phyloP scores from a whole-genome alignment of 1,284 basidiomycete genomes.

The Naganishia sp. region DNA sequence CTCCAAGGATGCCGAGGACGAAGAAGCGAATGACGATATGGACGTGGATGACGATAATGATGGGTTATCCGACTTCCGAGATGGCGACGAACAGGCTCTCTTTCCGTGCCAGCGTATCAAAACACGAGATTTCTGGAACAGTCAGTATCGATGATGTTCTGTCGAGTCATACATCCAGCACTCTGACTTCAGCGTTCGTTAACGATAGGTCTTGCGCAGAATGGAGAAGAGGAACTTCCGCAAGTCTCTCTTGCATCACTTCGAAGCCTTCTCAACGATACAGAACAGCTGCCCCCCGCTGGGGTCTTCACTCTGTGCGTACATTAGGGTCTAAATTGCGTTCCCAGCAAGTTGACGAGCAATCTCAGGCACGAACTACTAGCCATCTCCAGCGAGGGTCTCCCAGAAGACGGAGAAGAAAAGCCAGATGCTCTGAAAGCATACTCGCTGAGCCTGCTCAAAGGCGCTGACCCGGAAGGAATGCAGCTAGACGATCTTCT shows the following conservation, averaged over 20 bases:
- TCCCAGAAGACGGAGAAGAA: background rate
- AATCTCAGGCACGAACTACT: constrained; percentile 11
- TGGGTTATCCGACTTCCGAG: background rate
- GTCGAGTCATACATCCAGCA: background rate
- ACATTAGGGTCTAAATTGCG: background rate
- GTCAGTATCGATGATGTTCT: background rate
- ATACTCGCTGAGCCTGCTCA: constrained; percentile 2
- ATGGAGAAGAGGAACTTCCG: background rate
- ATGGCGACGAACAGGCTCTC: background rate
- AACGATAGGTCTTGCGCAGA: background rate
- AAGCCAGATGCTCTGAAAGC: constrained; percentile 4
- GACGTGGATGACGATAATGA: background rate
- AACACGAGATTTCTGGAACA: constrained; percentile 11
- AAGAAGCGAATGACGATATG: background rate
- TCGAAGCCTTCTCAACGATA: constrained; percentile 12
- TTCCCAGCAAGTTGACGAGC: too few relatives aligned
- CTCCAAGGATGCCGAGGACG: background rate
- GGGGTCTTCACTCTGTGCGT: constrained; percentile 8
- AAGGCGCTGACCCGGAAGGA: background rate
- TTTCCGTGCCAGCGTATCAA: background rate
- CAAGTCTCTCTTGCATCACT: constrained; percentile 3
- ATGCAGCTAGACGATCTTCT: constrained; percentile 8
- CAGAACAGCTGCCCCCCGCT: constrained; percentile 3
- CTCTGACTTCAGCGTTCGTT: background rate
- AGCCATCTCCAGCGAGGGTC: constrained; percentile 7